Percentiles rank a stretch among this genome's conserved stretches.
These are phyloP conservation scores for Exophiala spinifera DNA, from an alignment of 2,329 filamentous ascomycete species.

Conservation along the genomic window DNA sequence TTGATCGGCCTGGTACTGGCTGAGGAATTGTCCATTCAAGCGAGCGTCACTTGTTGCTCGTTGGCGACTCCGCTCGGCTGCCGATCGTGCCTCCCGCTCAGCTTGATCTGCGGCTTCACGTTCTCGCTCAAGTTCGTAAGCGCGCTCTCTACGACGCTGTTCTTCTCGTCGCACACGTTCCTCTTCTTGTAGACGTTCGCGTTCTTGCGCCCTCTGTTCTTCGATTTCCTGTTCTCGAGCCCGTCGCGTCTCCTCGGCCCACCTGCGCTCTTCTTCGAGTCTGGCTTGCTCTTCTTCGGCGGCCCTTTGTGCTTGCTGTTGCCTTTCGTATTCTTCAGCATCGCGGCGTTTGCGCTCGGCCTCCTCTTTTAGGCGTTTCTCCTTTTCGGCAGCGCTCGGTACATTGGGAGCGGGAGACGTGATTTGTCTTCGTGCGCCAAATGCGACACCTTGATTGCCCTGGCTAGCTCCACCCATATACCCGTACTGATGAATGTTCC, in stretches of 20 bases:
- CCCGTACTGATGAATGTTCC: conserved; percentile 98
- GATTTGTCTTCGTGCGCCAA: conserved; percentile 89
- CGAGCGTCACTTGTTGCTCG: conserved; percentile 62
- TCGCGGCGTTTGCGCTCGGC: conserved; percentile 55
- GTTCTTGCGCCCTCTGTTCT: conserved; percentile 49
- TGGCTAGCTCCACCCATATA: conserved; percentile 98
- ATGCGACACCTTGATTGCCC: conserved; percentile 88
- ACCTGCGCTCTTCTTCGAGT: conserved; percentile 45
- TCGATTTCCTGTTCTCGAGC: conserved; percentile 44
- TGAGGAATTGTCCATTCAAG: conserved; percentile 78
- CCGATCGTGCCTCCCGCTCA: conserved; percentile 65
- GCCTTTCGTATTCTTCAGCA: conserved; percentile 53
- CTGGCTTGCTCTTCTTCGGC: conserved; percentile 48
- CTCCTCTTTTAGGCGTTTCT: conserved; percentile 61
- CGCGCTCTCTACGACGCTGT: conserved; percentile 49
- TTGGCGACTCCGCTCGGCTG: conserved; percentile 63
- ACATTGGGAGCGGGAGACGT: conserved; percentile 77
- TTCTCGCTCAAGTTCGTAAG: conserved; percentile 65
- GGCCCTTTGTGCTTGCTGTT: conserved; percentile 49
- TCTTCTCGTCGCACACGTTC: conserved; percentile 48
- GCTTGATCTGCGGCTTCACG: conserved; percentile 67
- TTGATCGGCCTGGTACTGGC: conserved; percentile 78
- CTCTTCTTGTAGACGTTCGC: conserved; percentile 49
- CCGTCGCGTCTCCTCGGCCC: conserved; percentile 46
- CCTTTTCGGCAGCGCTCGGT: conserved; percentile 79